Conservation (phyloP, 2,329 filamentous ascomycete genomes). For the Microascus cirrosus region DNA sequence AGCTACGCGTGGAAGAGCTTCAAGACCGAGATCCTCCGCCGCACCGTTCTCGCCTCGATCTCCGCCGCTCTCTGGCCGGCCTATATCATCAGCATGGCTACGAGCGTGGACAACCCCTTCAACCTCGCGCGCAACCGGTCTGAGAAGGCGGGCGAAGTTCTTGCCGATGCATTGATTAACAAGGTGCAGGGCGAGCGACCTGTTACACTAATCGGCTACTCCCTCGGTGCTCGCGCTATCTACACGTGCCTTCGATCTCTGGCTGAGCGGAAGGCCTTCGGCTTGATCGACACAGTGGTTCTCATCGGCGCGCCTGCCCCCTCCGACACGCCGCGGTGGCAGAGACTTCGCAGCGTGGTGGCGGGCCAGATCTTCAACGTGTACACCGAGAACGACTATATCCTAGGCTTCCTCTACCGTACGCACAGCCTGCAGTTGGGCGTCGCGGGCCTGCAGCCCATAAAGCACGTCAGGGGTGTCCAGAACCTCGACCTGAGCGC, state of each 20-base stretch:
- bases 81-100: slow-evolving; percentile 52
- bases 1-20: slow-evolving; percentile 67
- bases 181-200: slow-evolving; percentile 72
- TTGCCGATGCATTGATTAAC: slow-evolving; percentile 75
- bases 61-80: slow-evolving; percentile 62
- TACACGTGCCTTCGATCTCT: slow-evolving; percentile 70
- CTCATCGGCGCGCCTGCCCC: slow-evolving; percentile 74
- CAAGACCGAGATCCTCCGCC: slow-evolving; percentile 63
- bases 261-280: slow-evolving; percentile 69
- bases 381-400: slow-evolving; percentile 76
- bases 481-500: slow-evolving; percentile 41
- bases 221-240: slow-evolving; percentile 69
- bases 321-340: slow-evolving; percentile 62
- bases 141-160: slow-evolving; percentile 67
- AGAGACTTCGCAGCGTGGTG: slow-evolving; percentile 64
- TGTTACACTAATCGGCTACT: slow-evolving; percentile 73
- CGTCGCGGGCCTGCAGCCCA: slow-evolving; percentile 69
- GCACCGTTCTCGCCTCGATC: slow-evolving; percentile 57
- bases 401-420: slow-evolving; percentile 79
- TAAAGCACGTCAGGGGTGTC: slow-evolving; percentile 56
- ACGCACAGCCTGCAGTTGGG: slow-evolving; percentile 74
- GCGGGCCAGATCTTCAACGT: slow-evolving; percentile 78
- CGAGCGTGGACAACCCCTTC: slow-evolving; percentile 72
- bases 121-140: slow-evolving; percentile 64
- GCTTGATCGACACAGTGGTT: slow-evolving; percentile 72